A percentile compares a stretch with the other conserved stretches of the same genome.
phyloP scores from a whole-genome alignment of 78 protist species.

The Guillardia theta region DNA sequence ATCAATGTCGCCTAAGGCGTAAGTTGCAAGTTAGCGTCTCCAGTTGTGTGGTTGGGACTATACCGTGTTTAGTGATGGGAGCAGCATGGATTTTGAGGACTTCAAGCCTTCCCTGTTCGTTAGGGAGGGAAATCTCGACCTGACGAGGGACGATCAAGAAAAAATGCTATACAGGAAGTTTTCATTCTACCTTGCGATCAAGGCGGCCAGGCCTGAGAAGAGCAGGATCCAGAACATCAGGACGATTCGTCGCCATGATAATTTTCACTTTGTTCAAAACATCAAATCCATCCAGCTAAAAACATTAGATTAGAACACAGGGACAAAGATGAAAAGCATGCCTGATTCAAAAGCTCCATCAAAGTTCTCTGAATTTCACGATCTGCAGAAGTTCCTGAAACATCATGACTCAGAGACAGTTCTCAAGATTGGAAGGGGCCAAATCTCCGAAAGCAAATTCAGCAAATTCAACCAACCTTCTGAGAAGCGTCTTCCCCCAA shows the following conservation, averaged over 20 bases:
- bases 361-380: constrained; percentile 99
- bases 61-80: constrained; percentile 83
- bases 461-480: too few relatives aligned
- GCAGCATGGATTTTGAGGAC: constrained; percentile 96
- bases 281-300: constrained; percentile 97
- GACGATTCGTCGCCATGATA: constrained; percentile 99
- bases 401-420: too few relatives aligned
- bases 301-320: not conserved
- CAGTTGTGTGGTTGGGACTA: too few relatives aligned
- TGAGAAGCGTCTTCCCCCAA: constrained; percentile 95
- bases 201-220: constrained; percentile 65
- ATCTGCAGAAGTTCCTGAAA: constrained; percentile 95
- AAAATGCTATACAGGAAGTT: not conserved
- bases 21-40: too few relatives aligned
- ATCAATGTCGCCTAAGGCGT: constrained; percentile 96
- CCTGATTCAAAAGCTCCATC: constrained; percentile 81
- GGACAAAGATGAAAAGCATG: not conserved
- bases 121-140: constrained; percentile 98
- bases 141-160: not conserved
- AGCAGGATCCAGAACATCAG: constrained; percentile 98
- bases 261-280: constrained; percentile 93
- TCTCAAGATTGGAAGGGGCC: too few relatives aligned
- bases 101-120: constrained; percentile 89
- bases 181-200: not conserved
- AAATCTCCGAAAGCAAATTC: too few relatives aligned